These are phyloP conservation scores for Phytopythium sindhum DNA, from an alignment of 352 stramenopile genomes.

Conservation along the genomic window DNA sequence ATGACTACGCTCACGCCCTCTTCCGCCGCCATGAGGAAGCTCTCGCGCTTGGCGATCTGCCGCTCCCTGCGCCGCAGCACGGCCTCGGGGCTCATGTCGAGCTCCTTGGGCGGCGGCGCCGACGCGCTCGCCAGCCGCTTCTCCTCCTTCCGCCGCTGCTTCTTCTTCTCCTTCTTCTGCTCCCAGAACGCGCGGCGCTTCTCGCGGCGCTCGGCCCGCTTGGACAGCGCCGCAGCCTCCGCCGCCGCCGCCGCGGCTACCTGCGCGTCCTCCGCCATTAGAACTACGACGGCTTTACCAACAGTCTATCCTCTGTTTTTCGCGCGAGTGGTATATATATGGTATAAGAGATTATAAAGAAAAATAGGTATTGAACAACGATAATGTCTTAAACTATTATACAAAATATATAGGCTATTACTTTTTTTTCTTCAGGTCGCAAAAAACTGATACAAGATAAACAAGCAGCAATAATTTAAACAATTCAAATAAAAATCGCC, in stretches of 20 bases:
- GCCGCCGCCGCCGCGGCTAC: not conserved
- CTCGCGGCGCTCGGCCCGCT: constrained; percentile 50
- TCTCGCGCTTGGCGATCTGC: constrained; percentile 62
- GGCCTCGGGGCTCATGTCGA: constrained; percentile 80
- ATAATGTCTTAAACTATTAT: too few relatives aligned
- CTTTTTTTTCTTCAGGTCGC: too few relatives aligned
- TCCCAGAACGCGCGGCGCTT: constrained; percentile 69
- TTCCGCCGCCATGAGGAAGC: constrained; percentile 80
- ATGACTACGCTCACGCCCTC: constrained; percentile 86
- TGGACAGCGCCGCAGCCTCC: constrained; percentile 24
- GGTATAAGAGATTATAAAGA: too few relatives aligned
- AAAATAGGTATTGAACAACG: too few relatives aligned
- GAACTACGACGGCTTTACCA: too few relatives aligned
- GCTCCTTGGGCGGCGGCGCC: constrained; percentile 31
- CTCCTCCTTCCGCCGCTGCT: constrained; percentile 56
- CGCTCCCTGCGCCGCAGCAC: constrained; percentile 61
- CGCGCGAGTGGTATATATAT: too few relatives aligned
- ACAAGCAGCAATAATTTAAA: too few relatives aligned
- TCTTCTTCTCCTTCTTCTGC: constrained; percentile 86
- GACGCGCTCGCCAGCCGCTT: constrained; percentile 31
- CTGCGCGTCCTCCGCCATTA: not conserved
- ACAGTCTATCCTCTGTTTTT: too few relatives aligned
- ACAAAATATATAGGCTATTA: too few relatives aligned
- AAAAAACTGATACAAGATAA: too few relatives aligned
- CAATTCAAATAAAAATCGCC: too few relatives aligned